Base-by-base conservation (phyloP, 2,329 filamentous ascomycete genomes). In the Cladophialophora immunda region DNA sequence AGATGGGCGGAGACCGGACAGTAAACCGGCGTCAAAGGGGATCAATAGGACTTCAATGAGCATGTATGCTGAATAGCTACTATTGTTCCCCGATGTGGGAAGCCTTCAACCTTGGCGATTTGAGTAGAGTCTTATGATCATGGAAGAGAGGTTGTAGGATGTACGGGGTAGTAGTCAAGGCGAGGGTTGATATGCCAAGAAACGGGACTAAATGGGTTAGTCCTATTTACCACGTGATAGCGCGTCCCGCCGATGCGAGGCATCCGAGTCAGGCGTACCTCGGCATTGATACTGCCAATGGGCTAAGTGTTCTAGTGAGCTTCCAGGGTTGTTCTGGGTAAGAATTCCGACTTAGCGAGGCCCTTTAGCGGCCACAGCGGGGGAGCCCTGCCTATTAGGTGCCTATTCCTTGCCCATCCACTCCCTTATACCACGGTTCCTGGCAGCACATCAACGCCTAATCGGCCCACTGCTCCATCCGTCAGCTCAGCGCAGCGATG, bases 301-400 rank as follows among this genome's bases (percentile, higher is more conserved):
- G 25, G 45, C 19, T 50, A 25, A 25, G 13, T 22, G 47, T 61
- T 61, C 58, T 61, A 61, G 45, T 32, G 30, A 13, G 45, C 45
- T 61, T 61, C 58, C 3, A 22, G 58, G 38, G 25, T 38, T 13
- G 25, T 9, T 52, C 34, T 45, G 58, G 47, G 47, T 41, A 54
- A 54, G 58, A 53, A 52, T 53, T 53, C 50, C 41, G n/a, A 7
- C n/a, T 15, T 25, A 47, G 25, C 27, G 19, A 53, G 45, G n/a
- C 15, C 52, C 1, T 55, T 32, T 30, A 30, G 52, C 45, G 45
- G 45, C 8, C 22, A 25, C 19, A 22, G 52, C 32, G 58, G 58
- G 45, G 58, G 29, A 17, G 8, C 30, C 58, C 58, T 34, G 34
- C 41, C 47, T 52, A 36, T 25, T 15, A 32, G 27, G 2, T 27